A percentile compares a stretch with the other conserved stretches of the same genome.
Evolutionary conservation across 257 asterid species (phyloP).

Genomic region (Solanum lignicaule): DNA sequence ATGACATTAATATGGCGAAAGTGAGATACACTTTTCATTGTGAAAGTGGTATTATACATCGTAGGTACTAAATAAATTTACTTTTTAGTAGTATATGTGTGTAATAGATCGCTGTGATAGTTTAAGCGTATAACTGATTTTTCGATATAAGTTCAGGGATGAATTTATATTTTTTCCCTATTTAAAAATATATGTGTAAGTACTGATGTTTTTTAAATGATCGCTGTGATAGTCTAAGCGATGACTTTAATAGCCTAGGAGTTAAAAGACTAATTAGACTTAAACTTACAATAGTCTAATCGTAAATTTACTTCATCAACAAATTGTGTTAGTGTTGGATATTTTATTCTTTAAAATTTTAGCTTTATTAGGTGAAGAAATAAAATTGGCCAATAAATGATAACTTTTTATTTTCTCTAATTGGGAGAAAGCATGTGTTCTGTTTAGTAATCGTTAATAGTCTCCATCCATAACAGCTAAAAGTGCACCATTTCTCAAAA

Average conservation of each 20-base stretch:
- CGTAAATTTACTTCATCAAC: background rate
- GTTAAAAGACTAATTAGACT: background rate
- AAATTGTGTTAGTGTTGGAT: background rate
- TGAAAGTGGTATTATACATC: too few relatives aligned
- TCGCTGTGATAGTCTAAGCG: too few relatives aligned
- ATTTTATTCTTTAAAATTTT: background rate
- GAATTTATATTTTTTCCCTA: too few relatives aligned
- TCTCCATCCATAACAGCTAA: background rate
- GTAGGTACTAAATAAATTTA: too few relatives aligned
- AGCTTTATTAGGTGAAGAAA: background rate
- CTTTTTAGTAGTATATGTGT: too few relatives aligned
- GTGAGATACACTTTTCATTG: too few relatives aligned
- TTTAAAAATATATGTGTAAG: too few relatives aligned
- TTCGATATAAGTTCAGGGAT: accelerated
- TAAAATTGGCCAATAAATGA: background rate
- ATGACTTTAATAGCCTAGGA: too few relatives aligned
- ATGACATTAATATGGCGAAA: too few relatives aligned
- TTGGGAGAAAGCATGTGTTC: background rate
- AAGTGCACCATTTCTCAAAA: background rate
- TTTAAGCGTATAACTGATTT: too few relatives aligned
- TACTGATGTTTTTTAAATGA: too few relatives aligned
- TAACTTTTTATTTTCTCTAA: background rate
- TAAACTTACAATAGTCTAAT: background rate
- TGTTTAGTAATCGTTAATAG: background rate
- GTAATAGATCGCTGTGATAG: accelerated